Conservation (phyloP, 2,329 filamentous ascomycete species). For the Scytalidium sp. region DNA sequence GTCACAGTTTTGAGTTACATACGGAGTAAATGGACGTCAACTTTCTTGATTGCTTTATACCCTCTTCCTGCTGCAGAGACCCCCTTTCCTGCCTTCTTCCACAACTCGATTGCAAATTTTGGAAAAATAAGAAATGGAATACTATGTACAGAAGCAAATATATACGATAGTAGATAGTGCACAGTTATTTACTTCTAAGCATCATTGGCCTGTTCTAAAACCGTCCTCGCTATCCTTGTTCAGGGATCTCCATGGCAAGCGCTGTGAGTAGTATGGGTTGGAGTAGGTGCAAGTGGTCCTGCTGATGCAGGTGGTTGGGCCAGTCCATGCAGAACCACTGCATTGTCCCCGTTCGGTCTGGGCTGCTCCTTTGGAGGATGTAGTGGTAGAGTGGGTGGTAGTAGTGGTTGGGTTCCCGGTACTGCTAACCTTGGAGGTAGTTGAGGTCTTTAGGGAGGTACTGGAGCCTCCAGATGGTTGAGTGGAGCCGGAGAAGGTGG, state of each 20-base stretch:
- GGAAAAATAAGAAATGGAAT: not conserved
- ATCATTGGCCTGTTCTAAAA: not conserved
- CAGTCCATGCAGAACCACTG: constrained; percentile 30
- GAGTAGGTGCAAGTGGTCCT: constrained; percentile 29
- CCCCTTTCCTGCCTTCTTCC: no score
- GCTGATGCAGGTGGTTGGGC: constrained; percentile 27
- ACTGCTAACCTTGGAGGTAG: no score
- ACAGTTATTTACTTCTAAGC: not conserved
- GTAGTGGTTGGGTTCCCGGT: constrained; percentile 9
- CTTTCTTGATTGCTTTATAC: no score
- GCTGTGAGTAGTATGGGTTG: constrained; percentile 36
- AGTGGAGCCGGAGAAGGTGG: constrained; percentile 20
- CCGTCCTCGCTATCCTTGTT: no score
- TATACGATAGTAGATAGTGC: not conserved
- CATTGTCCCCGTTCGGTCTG: constrained; percentile 29
- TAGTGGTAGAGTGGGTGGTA: constrained; percentile 9
- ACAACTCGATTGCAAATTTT: no score
- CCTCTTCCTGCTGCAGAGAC: no score
- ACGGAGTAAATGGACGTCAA: no score
- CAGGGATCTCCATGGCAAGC: no score
- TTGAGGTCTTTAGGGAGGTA: constrained; percentile 1
- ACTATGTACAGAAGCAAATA: not conserved
- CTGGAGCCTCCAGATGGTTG: not conserved
- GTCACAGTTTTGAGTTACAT: no score
- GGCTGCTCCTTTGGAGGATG: constrained; percentile 5